Percentiles rank a stretch among this genome's conserved stretches.
These are phyloP conservation scores for Ophiocordyceps camponoti-saundersi DNA, from an alignment of 2,329 filamentous ascomycete species.

Conservation along the genomic window DNA sequence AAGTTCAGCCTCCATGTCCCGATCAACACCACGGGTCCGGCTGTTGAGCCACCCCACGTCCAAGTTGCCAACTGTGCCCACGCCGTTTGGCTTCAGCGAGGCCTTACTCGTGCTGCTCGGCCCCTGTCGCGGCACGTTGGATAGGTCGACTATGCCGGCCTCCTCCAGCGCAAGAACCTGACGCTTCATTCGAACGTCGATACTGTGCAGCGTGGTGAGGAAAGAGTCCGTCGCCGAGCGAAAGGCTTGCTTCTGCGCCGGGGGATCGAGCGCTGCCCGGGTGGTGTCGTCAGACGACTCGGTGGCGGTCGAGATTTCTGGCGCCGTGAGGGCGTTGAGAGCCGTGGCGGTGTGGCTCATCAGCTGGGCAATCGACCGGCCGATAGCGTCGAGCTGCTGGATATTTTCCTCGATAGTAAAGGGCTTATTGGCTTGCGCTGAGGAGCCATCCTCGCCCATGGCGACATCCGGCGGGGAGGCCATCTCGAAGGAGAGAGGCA, in stretches of 20 bases:
- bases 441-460: conserved; percentile 10
- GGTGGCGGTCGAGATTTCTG: conserved; percentile 5
- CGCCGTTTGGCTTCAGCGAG: conserved; percentile 34
- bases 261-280: conserved; percentile 18
- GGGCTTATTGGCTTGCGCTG: conserved; percentile 21
- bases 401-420: conserved; percentile 66
- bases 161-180: conserved; percentile 64
- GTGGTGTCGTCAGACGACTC: conserved; percentile 3
- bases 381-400: conserved; percentile 62
- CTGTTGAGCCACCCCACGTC: conserved; percentile 87
- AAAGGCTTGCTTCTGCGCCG: conserved; percentile 37
- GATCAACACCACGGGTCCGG: conserved; percentile 62
- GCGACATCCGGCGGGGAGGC: conserved; percentile 12
- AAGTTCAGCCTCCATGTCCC: conserved; percentile 70
- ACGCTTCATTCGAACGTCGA: conserved; percentile 54
- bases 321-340: conserved; percentile 26
- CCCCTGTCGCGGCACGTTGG: conserved; percentile 15
- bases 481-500: conserved; percentile 9
- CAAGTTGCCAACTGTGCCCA: conserved; percentile 40
- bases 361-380: conserved; percentile 34
- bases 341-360: conserved; percentile 27
- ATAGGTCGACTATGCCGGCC: conserved; percentile 50
- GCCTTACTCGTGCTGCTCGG: conserved; percentile 19
- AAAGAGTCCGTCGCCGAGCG: conserved; percentile 47
- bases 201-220: conserved; percentile 53